Evolutionary conservation across 768 basidiomycete genomes (phyloP).

Genomic region (Lyophyllum semitale): DNA sequence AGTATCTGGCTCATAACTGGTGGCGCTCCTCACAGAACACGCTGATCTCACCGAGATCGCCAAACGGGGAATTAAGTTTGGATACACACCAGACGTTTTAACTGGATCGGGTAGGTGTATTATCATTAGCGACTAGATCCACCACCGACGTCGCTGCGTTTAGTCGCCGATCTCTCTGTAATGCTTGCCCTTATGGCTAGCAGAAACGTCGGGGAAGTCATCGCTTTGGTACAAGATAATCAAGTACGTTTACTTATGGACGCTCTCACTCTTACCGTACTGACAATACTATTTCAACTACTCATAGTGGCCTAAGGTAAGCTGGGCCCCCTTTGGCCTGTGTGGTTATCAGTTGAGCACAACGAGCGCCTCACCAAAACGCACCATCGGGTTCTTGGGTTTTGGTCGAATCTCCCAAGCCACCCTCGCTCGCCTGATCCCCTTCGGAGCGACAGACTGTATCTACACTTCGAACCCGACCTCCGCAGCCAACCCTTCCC

Average conservation of each 20-base stretch:
- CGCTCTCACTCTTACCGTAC: neutral
- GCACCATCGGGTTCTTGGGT: constrained; percentile 88
- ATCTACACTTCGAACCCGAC: constrained; percentile 66
- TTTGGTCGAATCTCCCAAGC: constrained; percentile 94
- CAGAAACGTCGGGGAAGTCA: constrained; percentile 71
- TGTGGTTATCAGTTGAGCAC: constrained; percentile 83
- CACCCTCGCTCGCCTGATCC: constrained; percentile 73
- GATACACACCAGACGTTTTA: constrained; percentile 93
- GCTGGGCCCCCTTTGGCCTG: constrained; percentile 83
- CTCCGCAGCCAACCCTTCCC: constrained; percentile 47
- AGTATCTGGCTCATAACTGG: neutral
- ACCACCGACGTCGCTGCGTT: neutral
- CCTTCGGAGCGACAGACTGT: constrained; percentile 79
- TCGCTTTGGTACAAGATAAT: constrained; percentile 67
- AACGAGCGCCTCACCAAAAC: constrained; percentile 44
- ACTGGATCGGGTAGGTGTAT: constrained; percentile 75
- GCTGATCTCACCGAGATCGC: constrained; percentile 63
- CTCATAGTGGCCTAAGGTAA: constrained; percentile 72
- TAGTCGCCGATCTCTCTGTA: constrained; percentile 87
- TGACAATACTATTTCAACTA: neutral
- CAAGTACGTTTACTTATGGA: constrained; percentile 44
- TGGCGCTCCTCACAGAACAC: constrained; percentile 60
- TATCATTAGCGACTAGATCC: neutral
- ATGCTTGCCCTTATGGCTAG: constrained; percentile 95
- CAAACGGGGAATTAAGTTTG: constrained; percentile 67